These are phyloP conservation scores for Zizania latifolia DNA, from an alignment of 176 grass and related monocot genomes.

Conservation along the genomic window DNA sequence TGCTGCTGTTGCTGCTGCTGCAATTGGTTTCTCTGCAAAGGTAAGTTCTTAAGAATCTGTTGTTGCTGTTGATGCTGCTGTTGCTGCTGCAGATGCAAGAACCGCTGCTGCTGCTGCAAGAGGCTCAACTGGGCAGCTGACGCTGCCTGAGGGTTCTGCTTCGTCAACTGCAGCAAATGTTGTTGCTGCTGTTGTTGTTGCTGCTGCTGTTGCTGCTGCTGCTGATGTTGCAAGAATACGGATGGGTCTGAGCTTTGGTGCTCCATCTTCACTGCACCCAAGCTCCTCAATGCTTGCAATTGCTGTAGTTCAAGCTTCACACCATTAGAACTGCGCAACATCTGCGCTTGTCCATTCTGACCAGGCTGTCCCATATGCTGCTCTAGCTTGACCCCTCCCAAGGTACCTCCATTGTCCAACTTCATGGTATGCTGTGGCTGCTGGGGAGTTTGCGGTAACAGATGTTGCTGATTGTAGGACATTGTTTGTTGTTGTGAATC, in stretches of 20 bases:
- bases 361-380: constrained; percentile 52
- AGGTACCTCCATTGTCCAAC: constrained; percentile 45
- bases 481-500: constrained; percentile 41
- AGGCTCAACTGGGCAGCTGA: constrained; percentile 62
- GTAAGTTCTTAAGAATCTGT: constrained; percentile 56
- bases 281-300: constrained; percentile 57
- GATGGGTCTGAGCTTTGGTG: constrained; percentile 48
- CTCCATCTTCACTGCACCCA: constrained; percentile 81
- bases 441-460: constrained; percentile 36
- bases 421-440: constrained; percentile 38
- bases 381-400: constrained; percentile 69
- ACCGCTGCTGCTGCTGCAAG: constrained; percentile 67
- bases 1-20: constrained; percentile 49
- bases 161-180: constrained; percentile 61
- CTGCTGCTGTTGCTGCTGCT: constrained; percentile 49
- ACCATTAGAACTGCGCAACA: constrained; percentile 21
- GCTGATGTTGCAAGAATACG: constrained; percentile 42
- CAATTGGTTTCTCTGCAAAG: constrained; percentile 60
- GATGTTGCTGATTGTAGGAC: constrained; percentile 56
- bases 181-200: constrained; percentile 51
- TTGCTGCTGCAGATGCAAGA: constrained; percentile 78
- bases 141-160: constrained; percentile 71
- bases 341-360: constrained; percentile 43
- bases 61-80: constrained; percentile 67
- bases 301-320: constrained; percentile 71